These are phyloP conservation scores for Nicotiana rustica DNA, from an alignment of 305 asterid species.

Conservation along the genomic window DNA sequence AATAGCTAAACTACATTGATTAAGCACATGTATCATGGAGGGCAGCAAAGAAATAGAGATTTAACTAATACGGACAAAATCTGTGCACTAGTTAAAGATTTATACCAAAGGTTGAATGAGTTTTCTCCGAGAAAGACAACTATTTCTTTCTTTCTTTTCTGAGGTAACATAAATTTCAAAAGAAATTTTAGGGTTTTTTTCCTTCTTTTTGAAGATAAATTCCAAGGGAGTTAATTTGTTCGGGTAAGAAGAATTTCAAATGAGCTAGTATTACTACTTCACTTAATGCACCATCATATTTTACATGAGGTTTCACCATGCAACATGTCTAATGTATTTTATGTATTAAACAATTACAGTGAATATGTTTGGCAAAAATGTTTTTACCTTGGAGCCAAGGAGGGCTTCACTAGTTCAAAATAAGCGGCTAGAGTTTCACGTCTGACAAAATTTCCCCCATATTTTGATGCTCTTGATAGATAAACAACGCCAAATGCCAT, in stretches of 20 bases:
- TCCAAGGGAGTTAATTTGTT: neutral
- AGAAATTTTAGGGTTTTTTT: neutral
- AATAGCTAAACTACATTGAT: neutral
- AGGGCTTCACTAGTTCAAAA: slow-evolving; percentile 83
- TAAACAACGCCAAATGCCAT: slow-evolving; percentile 73
- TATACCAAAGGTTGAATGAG: neutral
- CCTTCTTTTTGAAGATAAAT: neutral
- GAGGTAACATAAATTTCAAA: neutral
- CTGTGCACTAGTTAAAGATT: neutral
- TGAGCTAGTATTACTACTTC: neutral
- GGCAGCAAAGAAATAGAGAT: neutral
- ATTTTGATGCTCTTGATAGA: slow-evolving; percentile 75
- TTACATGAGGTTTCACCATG: neutral
- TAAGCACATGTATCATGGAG: slow-evolving; percentile 6
- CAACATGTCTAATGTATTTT: neutral
- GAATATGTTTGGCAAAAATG: neutral
- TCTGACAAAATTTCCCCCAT: slow-evolving; percentile 77
- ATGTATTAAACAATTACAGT: neutral
- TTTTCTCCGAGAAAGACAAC: neutral
- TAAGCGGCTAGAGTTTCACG: slow-evolving; percentile 82
- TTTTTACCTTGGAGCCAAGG: slow-evolving; percentile 86
- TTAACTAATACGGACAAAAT: slow-evolving; percentile 6
- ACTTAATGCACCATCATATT: slow-evolving; percentile 4
- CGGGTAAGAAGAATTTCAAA: too few relatives aligned
- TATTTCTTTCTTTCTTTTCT: neutral